Base-by-base conservation (phyloP, 257 asterid species). In the Avicennia marina region DNA sequence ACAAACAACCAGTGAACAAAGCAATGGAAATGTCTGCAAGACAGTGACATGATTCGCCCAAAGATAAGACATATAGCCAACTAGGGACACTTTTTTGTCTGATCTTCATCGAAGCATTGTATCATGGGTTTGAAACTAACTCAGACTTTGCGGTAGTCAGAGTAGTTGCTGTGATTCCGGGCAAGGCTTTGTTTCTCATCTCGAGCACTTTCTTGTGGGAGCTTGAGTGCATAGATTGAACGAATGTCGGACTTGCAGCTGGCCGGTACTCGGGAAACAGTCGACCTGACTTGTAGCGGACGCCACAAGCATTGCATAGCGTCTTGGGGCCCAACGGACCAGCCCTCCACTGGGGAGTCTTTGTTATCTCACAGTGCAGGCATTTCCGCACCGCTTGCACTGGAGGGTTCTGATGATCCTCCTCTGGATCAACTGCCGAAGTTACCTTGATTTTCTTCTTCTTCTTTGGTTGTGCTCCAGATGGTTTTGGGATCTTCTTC, bases 271-370 rank as follows among this genome's bases (percentile, higher is more conserved):
- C 86, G 0, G 93, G 93, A 66, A 75, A 73, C 57, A 83, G 40
- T 6, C 93, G 72, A 6, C 85, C 88, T 0, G 93, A 77, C 57
- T 81, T 81, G 77, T 80, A 76, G 17, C 93, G 81, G 7, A 83
- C 86, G 0, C 88, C 93, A 42, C 85, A 80, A 2, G 93, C 93
- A 22, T 83, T 83, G 76, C 93, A 83, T 12, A 80, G 60, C 0
- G 93, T 75, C 40, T 83, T 83, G 4, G 88, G 93, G n/a, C 93
- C 93, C 75, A 71, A 47, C 0, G 93, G 88, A 0, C 93, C 93
- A 0, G 76, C 76, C 69, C 93, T 67, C 88, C 88, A 83, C 27
- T 80, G 93, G 1, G 88, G 88, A 3, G 88, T 83, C 78, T 71
- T 80, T 1, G 79, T 78, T 40, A 81, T 73, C 74, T 71, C 80